Evolutionary conservation across 2,329 filamentous ascomycete species (phyloP), one percentile per base, ranked within the genome.

Genomic region (Verticillium dahliae): DNA sequence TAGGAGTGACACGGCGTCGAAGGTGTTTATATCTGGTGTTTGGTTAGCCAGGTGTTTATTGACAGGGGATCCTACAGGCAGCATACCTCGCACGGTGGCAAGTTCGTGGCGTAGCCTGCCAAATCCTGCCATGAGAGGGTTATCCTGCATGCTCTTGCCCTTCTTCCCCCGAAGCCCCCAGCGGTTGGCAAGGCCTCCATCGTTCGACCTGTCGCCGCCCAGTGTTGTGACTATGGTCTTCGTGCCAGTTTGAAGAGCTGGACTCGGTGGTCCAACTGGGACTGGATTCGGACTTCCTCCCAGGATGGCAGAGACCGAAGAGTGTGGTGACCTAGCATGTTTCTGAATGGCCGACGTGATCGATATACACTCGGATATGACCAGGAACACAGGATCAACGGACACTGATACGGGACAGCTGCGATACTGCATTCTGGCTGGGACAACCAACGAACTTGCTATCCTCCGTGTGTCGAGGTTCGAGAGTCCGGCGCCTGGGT

Each of bases 291-390:
- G 85, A 65, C 80, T 85, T 66, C 92, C 92, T 58, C 95, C 95
- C 37, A 99, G 82, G 64, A 99, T 99, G 60, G 94, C 94, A 41
- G 95, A 92, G 55, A 99, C 95, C 5, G 93, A 97, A 13, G 93
- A 97, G 74, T 98, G 93, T 57, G 92, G 92, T 82, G 94, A 98
- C 67, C 95, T 90, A 66, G 92, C 90, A 84, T 97, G 90, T 79
- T 99, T 99, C 71, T 96, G 93, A 85, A 99, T 97, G 64, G 93
- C 92, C 65, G 94, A 97, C 14, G 95, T 98, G 78, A 99, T 94
- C 56, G 93, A 94, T 73, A 98, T 98, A 76, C 95, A 99, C 87
- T 99, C 95, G 76, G 94, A 97, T 65, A 96, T 97, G 67, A 99
- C 92, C 69, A 99, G 81, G 57, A 92, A 93, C 62, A 97, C 89